These are phyloP conservation scores for Trichosporon faecale DNA, from an alignment of 1,284 basidiomycete species.

Conservation along the genomic window DNA sequence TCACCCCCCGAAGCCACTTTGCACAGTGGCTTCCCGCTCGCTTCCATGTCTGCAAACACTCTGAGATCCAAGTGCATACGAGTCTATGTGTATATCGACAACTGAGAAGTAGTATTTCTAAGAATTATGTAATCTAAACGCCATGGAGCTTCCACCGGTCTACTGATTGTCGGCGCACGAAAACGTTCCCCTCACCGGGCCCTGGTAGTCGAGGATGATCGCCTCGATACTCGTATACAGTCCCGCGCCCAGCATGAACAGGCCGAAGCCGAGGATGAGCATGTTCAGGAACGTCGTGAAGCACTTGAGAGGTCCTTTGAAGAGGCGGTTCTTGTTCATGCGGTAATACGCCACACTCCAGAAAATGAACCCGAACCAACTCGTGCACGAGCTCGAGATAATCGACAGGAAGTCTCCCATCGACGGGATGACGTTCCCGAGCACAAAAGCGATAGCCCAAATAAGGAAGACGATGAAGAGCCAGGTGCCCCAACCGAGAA, in stretches of 20 bases:
- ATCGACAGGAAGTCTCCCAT: constrained; percentile 55
- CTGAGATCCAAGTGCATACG: neutral
- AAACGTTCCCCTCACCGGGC: constrained; percentile 28
- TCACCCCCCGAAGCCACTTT: too few species aligned
- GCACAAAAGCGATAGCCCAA: constrained; percentile 63
- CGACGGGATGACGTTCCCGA: constrained; percentile 57
- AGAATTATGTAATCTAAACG: neutral
- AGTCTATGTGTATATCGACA: neutral
- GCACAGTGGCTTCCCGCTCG: too few species aligned
- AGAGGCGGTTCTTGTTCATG: constrained; percentile 48
- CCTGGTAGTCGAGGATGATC: constrained; percentile 49
- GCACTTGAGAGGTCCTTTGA: constrained; percentile 31
- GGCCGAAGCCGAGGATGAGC: constrained; percentile 49
- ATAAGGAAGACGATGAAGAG: constrained; percentile 58
- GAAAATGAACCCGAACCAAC: constrained; percentile 52
- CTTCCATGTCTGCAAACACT: neutral
- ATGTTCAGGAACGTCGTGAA: constrained; percentile 45
- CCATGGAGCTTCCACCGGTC: neutral
- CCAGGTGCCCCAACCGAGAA: constrained; percentile 63
- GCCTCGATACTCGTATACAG: constrained; percentile 55
- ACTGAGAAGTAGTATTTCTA: neutral
- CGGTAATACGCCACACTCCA: constrained; percentile 55
- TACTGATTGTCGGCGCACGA: constrained; percentile 26
- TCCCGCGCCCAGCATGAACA: constrained; percentile 56
- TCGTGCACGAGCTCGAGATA: constrained; percentile 44